Conservation (phyloP, 2,329 filamentous ascomycete genomes). For the Alternaria ventricosa region DNA sequence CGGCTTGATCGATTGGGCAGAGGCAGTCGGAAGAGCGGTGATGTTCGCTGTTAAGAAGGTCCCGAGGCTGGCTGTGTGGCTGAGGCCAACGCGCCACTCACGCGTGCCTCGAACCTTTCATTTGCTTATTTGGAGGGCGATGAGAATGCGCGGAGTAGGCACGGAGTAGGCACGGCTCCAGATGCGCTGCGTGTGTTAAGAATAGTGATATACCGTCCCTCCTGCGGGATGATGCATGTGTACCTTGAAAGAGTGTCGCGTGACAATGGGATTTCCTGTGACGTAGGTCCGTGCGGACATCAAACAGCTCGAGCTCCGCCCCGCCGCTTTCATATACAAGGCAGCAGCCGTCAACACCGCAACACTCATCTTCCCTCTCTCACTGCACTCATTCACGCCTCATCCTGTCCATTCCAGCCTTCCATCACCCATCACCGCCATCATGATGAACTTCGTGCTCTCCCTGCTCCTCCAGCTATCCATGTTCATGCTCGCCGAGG, state of each 20-base stretch:
- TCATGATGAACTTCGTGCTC: constrained; percentile 45
- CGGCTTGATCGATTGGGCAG: neutral
- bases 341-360: constrained; percentile 8
- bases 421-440: constrained; percentile 8
- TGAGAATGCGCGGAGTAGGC: neutral
- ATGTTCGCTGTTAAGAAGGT: neutral
- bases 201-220: neutral
- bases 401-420: neutral
- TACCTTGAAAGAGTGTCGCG: constrained; percentile 4
- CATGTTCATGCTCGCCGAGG: constrained; percentile 58
- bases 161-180: neutral
- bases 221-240: constrained; percentile 3
- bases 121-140: neutral
- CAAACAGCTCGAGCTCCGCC: constrained; percentile 10
- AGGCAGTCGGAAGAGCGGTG: neutral
- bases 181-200: neutral
- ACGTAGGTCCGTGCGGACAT: constrained; percentile 18
- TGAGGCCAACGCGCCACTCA: neutral
- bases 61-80: neutral
- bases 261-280: constrained; percentile 13
- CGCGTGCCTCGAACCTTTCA: neutral
- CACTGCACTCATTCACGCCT: neutral
- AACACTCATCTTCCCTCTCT: neutral
- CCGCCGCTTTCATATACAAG: constrained; percentile 17
- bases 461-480: constrained; percentile 61